Evolutionary conservation across 2,329 filamentous ascomycete genomes (phyloP).

Genomic region (Hypoxylon sp.): DNA sequence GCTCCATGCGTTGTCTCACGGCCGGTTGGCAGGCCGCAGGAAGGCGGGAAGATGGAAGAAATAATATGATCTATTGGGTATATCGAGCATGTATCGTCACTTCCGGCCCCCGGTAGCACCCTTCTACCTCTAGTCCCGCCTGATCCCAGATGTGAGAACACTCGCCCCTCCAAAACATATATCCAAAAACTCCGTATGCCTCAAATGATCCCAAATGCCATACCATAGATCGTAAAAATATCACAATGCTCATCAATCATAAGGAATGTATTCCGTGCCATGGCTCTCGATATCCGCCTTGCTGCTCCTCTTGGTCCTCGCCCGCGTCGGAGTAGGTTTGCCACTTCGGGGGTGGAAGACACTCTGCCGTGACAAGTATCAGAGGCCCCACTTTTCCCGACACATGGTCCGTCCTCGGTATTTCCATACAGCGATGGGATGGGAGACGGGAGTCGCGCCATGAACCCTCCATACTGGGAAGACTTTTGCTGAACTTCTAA

Average conservation of each 20-base stretch:
- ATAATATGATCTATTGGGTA: conserved; percentile 15
- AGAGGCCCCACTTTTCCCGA: background rate
- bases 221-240: background rate
- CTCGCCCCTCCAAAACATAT: background rate
- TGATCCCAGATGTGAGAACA: background rate
- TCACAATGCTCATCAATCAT: background rate
- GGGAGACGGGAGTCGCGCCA: background rate
- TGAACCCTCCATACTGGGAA: background rate
- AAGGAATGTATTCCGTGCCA: background rate
- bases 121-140: background rate
- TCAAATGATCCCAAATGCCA: background rate
- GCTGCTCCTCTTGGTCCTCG: background rate
- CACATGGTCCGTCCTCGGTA: background rate
- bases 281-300: background rate
- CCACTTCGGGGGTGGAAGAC: background rate
- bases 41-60: background rate
- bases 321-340: background rate
- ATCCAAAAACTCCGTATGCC: background rate
- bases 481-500: background rate
- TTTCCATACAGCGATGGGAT: background rate
- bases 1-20: background rate
- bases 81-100: conserved; percentile 16
- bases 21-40: background rate
- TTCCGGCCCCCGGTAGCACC: background rate
- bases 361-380: background rate